These are phyloP conservation scores for Calocera viscosa DNA, from an alignment of 768 basidiomycete species.

Conservation along the genomic window DNA sequence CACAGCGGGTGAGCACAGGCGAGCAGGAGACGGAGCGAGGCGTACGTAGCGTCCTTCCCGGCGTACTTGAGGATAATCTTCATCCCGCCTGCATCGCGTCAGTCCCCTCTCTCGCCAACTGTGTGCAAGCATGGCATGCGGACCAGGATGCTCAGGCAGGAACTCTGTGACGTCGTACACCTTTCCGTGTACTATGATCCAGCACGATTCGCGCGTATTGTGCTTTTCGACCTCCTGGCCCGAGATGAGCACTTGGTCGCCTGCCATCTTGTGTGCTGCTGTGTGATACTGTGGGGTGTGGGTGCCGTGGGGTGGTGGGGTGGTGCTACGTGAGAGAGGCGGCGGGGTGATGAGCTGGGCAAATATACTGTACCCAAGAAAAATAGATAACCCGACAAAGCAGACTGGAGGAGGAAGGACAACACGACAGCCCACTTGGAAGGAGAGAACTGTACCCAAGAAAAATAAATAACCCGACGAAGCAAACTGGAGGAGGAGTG, in stretches of 20 bases:
- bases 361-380: too few species aligned
- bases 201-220: constrained; percentile 46
- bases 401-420: not conserved
- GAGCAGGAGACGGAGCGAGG: constrained; percentile 1
- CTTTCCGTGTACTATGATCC: constrained; percentile 76
- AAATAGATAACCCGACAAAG: not conserved
- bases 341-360: too few species aligned
- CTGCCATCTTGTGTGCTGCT: not conserved
- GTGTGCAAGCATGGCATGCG: too few species aligned
- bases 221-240: constrained; percentile 31
- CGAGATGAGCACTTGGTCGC: constrained; percentile 15
- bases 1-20: not conserved
- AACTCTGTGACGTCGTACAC: constrained; percentile 73
- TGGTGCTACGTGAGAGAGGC: not conserved
- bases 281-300: not conserved
- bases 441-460: too few species aligned
- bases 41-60: constrained; percentile 79
- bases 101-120: too few species aligned
- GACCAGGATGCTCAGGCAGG: constrained; percentile 56
- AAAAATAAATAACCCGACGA: too few species aligned
- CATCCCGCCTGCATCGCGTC: constrained; percentile 64
- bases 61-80: constrained; percentile 80
- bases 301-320: not conserved
- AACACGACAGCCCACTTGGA: too few species aligned
- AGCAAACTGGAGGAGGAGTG: too few species aligned